Conservation (phyloP, 2,329 filamentous ascomycete species). For the Trichoderma lentiforme region DNA sequence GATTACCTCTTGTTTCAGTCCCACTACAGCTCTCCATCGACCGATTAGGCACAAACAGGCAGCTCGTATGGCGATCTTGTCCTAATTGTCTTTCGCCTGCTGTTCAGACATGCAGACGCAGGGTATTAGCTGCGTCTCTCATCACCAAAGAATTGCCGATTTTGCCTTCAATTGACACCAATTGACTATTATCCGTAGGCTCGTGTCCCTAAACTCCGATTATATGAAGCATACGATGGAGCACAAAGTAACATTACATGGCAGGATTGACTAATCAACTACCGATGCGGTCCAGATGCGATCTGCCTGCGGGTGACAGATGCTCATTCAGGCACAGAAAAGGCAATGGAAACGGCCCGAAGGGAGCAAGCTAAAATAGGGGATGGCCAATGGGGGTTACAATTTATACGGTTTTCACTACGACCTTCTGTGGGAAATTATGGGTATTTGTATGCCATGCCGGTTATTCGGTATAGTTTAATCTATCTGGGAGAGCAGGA, state of each 20-base stretch:
- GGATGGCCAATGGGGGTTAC: neutral
- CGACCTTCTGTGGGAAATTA: neutral
- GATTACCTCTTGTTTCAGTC: slow-evolving; percentile 1
- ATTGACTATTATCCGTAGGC: slow-evolving; percentile 6
- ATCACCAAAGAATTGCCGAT: neutral
- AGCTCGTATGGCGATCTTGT: neutral
- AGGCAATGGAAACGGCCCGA: slow-evolving; percentile 9
- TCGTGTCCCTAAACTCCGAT: neutral
- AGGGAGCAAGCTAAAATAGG: neutral
- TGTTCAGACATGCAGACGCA: neutral
- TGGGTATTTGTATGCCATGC: neutral
- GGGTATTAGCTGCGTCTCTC: neutral
- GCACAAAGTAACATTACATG: neutral
- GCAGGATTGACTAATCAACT: neutral
- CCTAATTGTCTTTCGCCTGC: neutral
- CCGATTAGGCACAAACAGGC: slow-evolving; percentile 4
- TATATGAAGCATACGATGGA: neutral
- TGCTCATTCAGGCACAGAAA: neutral
- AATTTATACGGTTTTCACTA: neutral
- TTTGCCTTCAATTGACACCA: neutral
- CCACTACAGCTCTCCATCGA: neutral
- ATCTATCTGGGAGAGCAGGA: neutral
- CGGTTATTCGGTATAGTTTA: neutral
- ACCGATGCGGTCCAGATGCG: neutral
- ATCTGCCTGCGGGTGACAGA: neutral